Conservation (phyloP, 2,329 filamentous ascomycete species). For the Aspergillus sp. region DNA sequence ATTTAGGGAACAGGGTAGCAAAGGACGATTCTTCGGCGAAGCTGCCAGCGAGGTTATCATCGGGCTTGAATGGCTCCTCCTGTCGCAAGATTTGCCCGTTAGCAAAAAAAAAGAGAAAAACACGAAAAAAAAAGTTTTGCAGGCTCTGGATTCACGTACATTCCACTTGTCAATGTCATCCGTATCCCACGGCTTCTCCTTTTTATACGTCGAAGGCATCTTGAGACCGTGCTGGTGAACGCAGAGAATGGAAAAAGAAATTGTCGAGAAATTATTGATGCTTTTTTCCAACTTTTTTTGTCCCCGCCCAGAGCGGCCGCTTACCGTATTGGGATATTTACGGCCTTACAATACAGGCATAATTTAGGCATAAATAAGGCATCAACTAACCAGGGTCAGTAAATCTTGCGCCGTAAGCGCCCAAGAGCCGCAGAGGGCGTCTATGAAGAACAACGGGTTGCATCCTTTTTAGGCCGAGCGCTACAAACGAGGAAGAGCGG, state of each 20-base stretch:
- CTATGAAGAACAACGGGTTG: not conserved
- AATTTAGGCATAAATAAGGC: slow-evolving; percentile 1
- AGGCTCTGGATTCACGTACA: slow-evolving; percentile 32
- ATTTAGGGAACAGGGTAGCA: slow-evolving; percentile 77
- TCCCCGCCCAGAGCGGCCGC: slow-evolving; percentile 9
- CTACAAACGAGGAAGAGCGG: too few species aligned
- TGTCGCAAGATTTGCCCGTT: slow-evolving; percentile 20
- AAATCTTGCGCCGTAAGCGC: slow-evolving; percentile 9
- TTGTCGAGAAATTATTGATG: not conserved
- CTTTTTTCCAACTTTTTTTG: slow-evolving; percentile 13
- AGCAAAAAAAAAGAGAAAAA: not conserved
- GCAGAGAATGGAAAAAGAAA: too few species aligned
- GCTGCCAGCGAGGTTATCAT: slow-evolving; percentile 75
- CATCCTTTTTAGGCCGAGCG: too few species aligned
- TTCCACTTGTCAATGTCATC: slow-evolving; percentile 98
- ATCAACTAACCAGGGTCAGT: too few species aligned
- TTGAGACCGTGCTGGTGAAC: slow-evolving; percentile 14
- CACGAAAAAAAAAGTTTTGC: not conserved
- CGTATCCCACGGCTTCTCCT: slow-evolving; percentile 89
- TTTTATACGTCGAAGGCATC: slow-evolving; percentile 85
- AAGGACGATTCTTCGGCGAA: slow-evolving; percentile 94
- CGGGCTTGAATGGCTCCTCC: slow-evolving; percentile 74
- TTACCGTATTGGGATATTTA: slow-evolving; percentile 11
- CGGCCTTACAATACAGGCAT: slow-evolving; percentile 4
- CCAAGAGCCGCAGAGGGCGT: slow-evolving; percentile 8